Conservation (phyloP, 1,284 basidiomycete species). For the Malassezia dermatis region DNA sequence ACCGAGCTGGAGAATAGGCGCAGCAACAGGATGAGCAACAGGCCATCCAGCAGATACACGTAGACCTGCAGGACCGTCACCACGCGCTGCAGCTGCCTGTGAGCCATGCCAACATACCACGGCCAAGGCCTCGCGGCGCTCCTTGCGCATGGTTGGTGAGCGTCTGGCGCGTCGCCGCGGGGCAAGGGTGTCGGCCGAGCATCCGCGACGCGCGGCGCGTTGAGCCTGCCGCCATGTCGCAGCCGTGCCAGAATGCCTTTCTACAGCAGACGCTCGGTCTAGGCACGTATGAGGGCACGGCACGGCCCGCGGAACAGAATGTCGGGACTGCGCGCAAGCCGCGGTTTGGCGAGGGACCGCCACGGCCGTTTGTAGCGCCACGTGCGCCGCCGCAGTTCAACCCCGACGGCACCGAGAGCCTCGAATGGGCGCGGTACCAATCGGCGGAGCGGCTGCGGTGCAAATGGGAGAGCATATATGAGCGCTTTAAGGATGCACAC, state of each 20-base stretch:
- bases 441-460: slow-evolving; percentile 34
- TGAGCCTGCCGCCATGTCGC: slow-evolving; percentile 8
- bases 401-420: slow-evolving; percentile 30
- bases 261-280: slow-evolving; percentile 15
- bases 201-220: background rate
- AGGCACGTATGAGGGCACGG: background rate
- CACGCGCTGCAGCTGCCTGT: slow-evolving; percentile 9
- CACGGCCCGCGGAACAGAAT: background rate
- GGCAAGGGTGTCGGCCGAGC: slow-evolving; percentile 8
- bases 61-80: slow-evolving; percentile 3
- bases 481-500: slow-evolving; percentile 40
- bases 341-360: background rate
- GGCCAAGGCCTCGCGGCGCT: slow-evolving; percentile 15
- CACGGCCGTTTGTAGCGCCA: background rate
- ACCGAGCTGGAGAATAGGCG: slow-evolving; percentile 1
- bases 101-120: background rate
- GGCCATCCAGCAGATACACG: slow-evolving; percentile 13
- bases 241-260: slow-evolving; percentile 19
- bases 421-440: slow-evolving; percentile 34
- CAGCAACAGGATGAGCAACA: background rate
- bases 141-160: slow-evolving; percentile 10
- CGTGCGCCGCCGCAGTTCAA: slow-evolving; percentile 23
- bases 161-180: background rate
- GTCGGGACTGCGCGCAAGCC: background rate
- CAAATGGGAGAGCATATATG: slow-evolving; percentile 42